Base-by-base conservation (phyloP, 305 asterid species). In the Euphrasia arctica region DNA sequence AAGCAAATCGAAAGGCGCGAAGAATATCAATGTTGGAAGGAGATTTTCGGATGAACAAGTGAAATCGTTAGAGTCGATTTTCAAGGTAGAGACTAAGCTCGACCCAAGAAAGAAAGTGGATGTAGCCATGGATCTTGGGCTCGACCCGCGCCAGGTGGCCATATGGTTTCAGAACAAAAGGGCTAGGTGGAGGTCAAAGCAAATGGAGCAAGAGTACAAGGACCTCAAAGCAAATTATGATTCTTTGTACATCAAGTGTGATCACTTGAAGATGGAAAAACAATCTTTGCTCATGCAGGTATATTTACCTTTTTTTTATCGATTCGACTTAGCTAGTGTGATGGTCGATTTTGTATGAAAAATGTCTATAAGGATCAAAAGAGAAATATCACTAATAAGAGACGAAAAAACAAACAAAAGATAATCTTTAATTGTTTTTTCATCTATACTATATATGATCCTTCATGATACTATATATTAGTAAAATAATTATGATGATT, bases 161-260 rank as follows among this genome's bases (percentile, higher is more conserved):
- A 83, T 89, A 6, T 92, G 98, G 98, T 92, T 92, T 73, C 98
- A 89, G 63, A 92, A 92, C 70, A 84, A 78, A 61, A 72, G 98
- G 67, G 98, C 97, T 0, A 67, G 97, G 60, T 92, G 97, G 93
- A 89, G 78, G 57, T 77, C 91, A 0, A 92, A 88, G 86, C 88
- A 80, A 67, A 18, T 87, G 12, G 96, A 92, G 79, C 79, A 85
- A 3, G 95, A 89, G n/a, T 89, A 79, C 62, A 67, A 39, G 42
- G 62, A 63, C 2, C 91, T 92, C 39, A 78, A 72, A 71, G 77
- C 85, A 0, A 72, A 76, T 57, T 90, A 80, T 64, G 88, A 85
- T n/a, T 12, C 45, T 31, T 62, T 90, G 59, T 61, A 59, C 41
- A n/a, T 31, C 49, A 73, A 72, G 58, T 84, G 75, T 27, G 84